Base-by-base conservation (phyloP, 2,329 filamentous ascomycete species). In the Paraconiothyrium sp. region DNA sequence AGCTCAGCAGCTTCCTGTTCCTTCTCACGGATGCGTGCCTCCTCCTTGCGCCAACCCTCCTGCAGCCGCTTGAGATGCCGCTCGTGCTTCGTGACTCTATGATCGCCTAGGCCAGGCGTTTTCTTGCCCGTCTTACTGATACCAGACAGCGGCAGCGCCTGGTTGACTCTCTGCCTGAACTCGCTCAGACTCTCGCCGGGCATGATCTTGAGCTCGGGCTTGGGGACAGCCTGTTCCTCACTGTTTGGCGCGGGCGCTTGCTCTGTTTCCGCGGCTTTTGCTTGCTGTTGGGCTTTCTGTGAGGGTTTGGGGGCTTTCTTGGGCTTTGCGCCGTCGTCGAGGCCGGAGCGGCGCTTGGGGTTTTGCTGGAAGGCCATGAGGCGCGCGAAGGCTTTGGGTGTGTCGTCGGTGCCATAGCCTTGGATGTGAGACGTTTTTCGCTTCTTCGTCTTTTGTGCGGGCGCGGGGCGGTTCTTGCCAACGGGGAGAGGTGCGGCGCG, bases 171-270 rank as follows among this genome's bases (percentile, higher is more conserved):
- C 11, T 89, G 87, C 8, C 89, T 83, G 75, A 96, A 99, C 56
- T 96, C 91, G 4, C 90, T 88, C 73, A 98, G 82, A 55, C 88
- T 88, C 78, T 99, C 95, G 55, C 93, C 92, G 0, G 94, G 93
- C 16, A 88, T 86, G 65, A 98, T 97, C 51, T 87, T 92, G 0
- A 89, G 58, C 35, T 54, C 34, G 30, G 57, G 52, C 7, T 44
- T 47, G 89, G 2, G 84, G 14, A 41, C 14, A 8, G 39, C 13
- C 59, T 74, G 67, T 60, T 62, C 66, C 62, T 76, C 71, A 51
- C 65, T 69, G 32, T 69, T 63, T 16, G 60, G 57, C 35, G 68
- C 59, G 54, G 62, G 59, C 37, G 66, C 50, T 35, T 69, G 50
- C 30, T 63, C 63, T 5, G 65, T 59, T 14, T 66, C 63, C 3